Evolutionary conservation across 2,329 filamentous ascomycete species (phyloP).

Genomic region (Penicillium sp.): DNA sequence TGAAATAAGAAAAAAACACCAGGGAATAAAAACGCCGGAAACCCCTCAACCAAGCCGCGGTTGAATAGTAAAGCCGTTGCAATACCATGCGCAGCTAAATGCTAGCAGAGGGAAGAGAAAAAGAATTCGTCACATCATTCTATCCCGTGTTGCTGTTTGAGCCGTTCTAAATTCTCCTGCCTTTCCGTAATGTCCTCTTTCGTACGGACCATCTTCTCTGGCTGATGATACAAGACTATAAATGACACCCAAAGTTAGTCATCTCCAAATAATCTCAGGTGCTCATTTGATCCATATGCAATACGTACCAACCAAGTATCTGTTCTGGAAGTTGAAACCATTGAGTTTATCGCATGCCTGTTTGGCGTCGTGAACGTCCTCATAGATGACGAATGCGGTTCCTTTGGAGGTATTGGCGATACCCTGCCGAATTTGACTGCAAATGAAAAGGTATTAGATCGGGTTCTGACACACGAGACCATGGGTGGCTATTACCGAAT

Average conservation of each 20-base stretch:
- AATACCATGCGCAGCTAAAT: conserved; percentile 32
- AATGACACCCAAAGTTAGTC: background rate
- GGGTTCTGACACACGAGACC: conserved; percentile 9
- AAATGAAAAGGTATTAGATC: conserved; percentile 16
- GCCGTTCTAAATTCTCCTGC: conserved; percentile 94
- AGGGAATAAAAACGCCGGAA: conserved; percentile 40
- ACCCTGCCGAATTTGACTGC: conserved; percentile 94
- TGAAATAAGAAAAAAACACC: conserved; percentile 32
- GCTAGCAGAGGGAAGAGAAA: conserved; percentile 36
- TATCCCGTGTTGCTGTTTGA: conserved; percentile 97
- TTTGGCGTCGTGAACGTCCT: conserved; percentile 98
- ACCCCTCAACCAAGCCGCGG: conserved; percentile 40
- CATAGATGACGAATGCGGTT: conserved; percentile 98
- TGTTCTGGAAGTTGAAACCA: conserved; percentile 99
- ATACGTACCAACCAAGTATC: conserved; percentile 90
- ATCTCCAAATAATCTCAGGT: background rate
- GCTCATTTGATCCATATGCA: background rate
- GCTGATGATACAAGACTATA: conserved; percentile 69
- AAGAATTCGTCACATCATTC: conserved; percentile 64
- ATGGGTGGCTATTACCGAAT: conserved; percentile 66
- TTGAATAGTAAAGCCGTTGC: conserved; percentile 30
- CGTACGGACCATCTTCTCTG: conserved; percentile 77
- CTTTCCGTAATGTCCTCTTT: conserved; percentile 92
- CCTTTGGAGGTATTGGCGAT: conserved; percentile 97
- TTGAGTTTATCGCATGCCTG: conserved; percentile 99